Percentiles rank a stretch among this genome's conserved stretches.
phyloP scores from a whole-genome alignment of 257 asterid species.

The Jasminum sambac region DNA sequence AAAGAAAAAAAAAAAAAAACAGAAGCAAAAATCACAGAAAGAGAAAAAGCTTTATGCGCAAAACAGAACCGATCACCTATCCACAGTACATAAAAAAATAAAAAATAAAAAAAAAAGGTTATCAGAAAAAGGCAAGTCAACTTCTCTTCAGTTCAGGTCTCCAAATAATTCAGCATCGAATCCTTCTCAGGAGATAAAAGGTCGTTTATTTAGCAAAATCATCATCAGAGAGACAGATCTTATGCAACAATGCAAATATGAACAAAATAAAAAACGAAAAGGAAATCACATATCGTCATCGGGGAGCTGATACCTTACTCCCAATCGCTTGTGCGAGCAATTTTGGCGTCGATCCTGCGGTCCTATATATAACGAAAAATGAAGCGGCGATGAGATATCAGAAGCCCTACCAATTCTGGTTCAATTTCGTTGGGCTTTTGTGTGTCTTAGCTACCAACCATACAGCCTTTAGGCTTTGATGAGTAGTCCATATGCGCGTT shows the following conservation, averaged over 20 bases:
- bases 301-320: neutral
- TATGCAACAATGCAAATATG: neutral
- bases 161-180: constrained; percentile 38
- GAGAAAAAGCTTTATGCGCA: neutral
- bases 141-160: constrained; percentile 46
- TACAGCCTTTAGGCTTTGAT: neutral
- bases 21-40: neutral
- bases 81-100: neutral
- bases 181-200: constrained; percentile 43
- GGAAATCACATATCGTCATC: neutral
- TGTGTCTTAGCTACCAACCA: no score
- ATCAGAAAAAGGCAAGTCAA: neutral
- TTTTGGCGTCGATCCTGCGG: neutral
- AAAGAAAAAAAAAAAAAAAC: neutral
- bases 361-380: neutral
- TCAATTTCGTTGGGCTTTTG: neutral
- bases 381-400: neutral
- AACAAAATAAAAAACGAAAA: neutral
- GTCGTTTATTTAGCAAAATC: constrained; percentile 19
- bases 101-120: neutral
- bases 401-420: neutral
- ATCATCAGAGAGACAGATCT: constrained; percentile 26
- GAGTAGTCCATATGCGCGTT: neutral
- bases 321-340: neutral
- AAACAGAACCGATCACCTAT: neutral